Base-by-base conservation (phyloP, 495 filamentous ascomycete species). In the Aspergillus heteromorphus region DNA sequence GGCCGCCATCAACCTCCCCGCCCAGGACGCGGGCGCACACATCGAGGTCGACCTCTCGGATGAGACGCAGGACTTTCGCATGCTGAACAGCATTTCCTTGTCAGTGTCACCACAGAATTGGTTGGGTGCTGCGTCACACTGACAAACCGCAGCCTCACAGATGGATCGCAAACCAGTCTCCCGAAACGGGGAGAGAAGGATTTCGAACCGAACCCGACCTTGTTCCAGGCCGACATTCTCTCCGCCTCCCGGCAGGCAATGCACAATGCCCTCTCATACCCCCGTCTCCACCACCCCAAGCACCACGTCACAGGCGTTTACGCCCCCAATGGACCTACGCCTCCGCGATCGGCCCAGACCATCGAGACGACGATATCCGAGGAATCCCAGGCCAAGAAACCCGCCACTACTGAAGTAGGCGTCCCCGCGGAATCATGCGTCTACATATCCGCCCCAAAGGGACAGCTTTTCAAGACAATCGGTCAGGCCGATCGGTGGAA, bases 101-200 rank as follows among this genome's bases (percentile, higher is more conserved):
- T 83, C 69, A 53, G 71, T 56, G 13, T 23, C 30, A 16, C 21
- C 27, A 30, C n/a, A 20, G 11, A 18, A 30, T 20, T 48, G 20
- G 0, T 1, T 17, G 30, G 1, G 19, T 4, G 8, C 34, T 40
- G 21, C 27, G 4, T 6, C 40, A 45, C 54, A 38, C 53, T 62
- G 11, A 61, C 36, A 42, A 16, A 17, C 2, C 50, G 3, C 52
- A 72, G 69, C 21, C 51, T 73, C 41, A 59, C 66, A 49, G 73
- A 72, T 25, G 56, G 60, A 34, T 56, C 71, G 21, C 61, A 73
- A 40, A 56, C 71, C 6, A 68, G 72, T 13, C 75, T 92, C 30
- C 88, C 88, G 34, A 85, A 83, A 55, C 87, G 88, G 53, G 93
- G 93, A 45, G 88, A 93, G 65, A 98, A 98, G 68, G 93, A 98